Percentiles rank a stretch among this genome's conserved stretches.
Evolutionary conservation across 176 grass and related monocot species (phyloP).

Genomic region (Hsuehochloa calcarea): DNA sequence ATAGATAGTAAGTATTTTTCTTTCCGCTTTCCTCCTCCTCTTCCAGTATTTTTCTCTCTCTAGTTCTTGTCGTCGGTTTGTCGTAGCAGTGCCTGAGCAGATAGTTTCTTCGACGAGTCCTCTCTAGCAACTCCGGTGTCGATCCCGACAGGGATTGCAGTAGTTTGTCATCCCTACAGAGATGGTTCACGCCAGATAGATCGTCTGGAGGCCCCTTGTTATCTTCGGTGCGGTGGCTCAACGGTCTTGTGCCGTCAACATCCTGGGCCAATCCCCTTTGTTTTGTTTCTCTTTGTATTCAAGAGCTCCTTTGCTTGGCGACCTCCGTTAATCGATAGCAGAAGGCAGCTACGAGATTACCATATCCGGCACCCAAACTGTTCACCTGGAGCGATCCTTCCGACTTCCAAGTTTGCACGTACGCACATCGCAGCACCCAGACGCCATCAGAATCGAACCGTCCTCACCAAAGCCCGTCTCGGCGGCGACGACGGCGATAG

Average conservation of each 20-base stretch:
- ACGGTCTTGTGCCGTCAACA: background rate
- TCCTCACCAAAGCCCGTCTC: background rate
- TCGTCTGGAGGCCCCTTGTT: background rate
- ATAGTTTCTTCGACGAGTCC: background rate
- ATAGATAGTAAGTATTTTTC: too few relatives aligned
- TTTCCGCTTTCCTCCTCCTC: too few relatives aligned
- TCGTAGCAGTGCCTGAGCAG: too few relatives aligned
- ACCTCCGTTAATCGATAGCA: background rate
- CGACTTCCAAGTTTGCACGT: background rate
- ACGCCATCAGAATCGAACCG: background rate
- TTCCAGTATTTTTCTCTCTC: too few relatives aligned
- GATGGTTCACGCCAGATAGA: too few relatives aligned
- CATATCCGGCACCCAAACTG: background rate
- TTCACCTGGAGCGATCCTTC: too few relatives aligned
- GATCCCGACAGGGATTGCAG: too few relatives aligned
- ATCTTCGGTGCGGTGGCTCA: background rate
- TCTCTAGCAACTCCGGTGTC: background rate
- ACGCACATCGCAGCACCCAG: background rate
- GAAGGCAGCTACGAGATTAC: background rate
- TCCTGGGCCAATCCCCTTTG: background rate
- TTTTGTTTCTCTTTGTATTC: background rate
- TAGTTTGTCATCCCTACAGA: too few relatives aligned
- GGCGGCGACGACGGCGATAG: background rate
- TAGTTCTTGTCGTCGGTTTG: too few relatives aligned
- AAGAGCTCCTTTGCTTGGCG: background rate